Evolutionary conservation across 306 rosid genomes (phyloP).

Genomic region (Lotus japonicus): DNA sequence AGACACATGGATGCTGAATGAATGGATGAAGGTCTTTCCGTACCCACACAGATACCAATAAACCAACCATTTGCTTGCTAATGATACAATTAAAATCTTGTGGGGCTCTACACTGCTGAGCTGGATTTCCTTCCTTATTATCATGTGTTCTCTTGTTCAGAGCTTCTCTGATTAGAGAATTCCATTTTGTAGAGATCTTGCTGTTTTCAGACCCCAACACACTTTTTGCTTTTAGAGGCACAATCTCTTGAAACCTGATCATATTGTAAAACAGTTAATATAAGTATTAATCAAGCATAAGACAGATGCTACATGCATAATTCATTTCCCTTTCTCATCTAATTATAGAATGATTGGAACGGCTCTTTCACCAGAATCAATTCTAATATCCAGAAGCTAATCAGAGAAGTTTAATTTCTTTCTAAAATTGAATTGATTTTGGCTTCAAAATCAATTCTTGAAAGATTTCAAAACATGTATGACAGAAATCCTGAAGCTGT

Average conservation of each 20-base stretch:
- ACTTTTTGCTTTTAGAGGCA: constrained; percentile 68
- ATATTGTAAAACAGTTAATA: neutral
- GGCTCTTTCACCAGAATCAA: too few relatives aligned
- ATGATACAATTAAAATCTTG: constrained; percentile 54
- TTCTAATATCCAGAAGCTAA: too few relatives aligned
- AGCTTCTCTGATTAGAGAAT: constrained; percentile 54
- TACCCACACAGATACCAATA: constrained; percentile 70
- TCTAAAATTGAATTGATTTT: too few relatives aligned
- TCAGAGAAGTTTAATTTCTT: too few relatives aligned
- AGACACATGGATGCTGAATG: constrained; percentile 56
- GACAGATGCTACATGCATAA: neutral
- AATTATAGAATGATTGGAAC: neutral
- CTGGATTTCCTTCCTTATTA: neutral
- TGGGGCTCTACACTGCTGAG: constrained; percentile 11
- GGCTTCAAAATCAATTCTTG: too few relatives aligned
- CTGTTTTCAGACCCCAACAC: constrained; percentile 62
- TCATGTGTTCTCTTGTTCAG: constrained; percentile 37
- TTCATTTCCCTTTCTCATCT: too few relatives aligned
- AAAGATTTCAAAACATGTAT: neutral
- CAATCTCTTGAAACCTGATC: constrained; percentile 76
- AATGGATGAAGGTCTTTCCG: constrained; percentile 50
- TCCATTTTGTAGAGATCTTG: constrained; percentile 51
- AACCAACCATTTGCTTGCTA: constrained; percentile 93
- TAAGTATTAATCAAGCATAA: neutral
- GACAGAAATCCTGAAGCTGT: neutral